A percentile compares a stretch with the other conserved stretches of the same genome.
Evolutionary conservation across 2,329 filamentous ascomycete species (phyloP).

Genomic region (Sclerotinia minor): DNA sequence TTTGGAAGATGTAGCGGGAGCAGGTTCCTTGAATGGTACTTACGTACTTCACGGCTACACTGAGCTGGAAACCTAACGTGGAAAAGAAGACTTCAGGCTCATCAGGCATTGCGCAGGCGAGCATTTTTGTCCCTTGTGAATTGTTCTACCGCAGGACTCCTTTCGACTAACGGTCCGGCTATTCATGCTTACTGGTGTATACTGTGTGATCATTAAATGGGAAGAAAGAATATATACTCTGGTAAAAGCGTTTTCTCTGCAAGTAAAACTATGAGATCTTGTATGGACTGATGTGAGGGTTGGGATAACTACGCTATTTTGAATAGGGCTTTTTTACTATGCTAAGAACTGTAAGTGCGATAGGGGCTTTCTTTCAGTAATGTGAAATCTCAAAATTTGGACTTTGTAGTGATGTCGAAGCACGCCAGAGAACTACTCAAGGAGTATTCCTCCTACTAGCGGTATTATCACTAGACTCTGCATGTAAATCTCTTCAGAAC

Average conservation of each 20-base stretch:
- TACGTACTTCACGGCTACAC: not conserved
- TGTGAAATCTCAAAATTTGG: not conserved
- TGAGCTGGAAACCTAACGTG: not conserved
- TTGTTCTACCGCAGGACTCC: not conserved
- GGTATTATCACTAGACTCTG: not conserved
- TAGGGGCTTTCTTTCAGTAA: not conserved
- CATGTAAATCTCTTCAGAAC: not conserved
- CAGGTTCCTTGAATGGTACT: constrained; percentile 28
- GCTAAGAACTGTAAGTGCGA: not conserved
- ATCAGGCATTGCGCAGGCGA: not conserved
- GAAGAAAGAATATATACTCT: not conserved
- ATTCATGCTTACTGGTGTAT: not conserved
- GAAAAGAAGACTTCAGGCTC: not conserved
- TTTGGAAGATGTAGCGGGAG: constrained; percentile 46
- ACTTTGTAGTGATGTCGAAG: not conserved
- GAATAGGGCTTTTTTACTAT: not conserved
- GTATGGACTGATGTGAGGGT: not conserved
- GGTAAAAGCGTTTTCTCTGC: not conserved
- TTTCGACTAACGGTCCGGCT: not conserved
- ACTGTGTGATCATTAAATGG: not conserved
- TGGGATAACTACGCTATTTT: not conserved
- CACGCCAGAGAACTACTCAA: too few species aligned
- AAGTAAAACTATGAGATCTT: not conserved
- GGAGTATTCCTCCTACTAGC: not conserved
- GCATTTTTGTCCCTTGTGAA: not conserved